A percentile compares a stretch with the other conserved stretches of the same genome.
Evolutionary conservation across 1,284 basidiomycete genomes (phyloP).

Genomic region (Laetiporus sulphureus): DNA sequence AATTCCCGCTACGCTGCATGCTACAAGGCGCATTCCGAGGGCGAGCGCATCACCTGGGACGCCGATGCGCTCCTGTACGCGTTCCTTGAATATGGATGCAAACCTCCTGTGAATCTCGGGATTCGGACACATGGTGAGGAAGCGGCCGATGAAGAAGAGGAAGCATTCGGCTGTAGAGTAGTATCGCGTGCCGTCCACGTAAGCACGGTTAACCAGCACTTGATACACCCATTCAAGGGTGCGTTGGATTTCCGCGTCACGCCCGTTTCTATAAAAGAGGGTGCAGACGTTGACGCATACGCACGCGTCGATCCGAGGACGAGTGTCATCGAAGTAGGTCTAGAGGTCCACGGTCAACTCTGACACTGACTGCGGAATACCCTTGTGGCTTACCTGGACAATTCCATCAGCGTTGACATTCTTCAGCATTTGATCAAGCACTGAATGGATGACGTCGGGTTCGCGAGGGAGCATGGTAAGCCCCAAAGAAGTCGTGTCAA

Average conservation of each 20-base stretch:
- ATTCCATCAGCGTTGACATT: conserved; percentile 41
- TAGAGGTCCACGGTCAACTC: no score
- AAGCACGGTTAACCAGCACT: conserved; percentile 43
- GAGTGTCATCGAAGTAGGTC: conserved; percentile 45
- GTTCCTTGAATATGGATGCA: conserved; percentile 32
- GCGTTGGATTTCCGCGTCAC: conserved; percentile 34
- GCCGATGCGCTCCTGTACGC: conserved; percentile 42
- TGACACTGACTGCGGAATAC: no score
- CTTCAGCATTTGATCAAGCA: conserved; percentile 48
- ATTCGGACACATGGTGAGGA: conserved; percentile 31
- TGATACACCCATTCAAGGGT: conserved; percentile 42
- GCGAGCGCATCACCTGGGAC: conserved; percentile 37
- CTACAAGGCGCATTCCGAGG: conserved; percentile 41
- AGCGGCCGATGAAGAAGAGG: conserved; percentile 45
- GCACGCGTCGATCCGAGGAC: conserved; percentile 44
- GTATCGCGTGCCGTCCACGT: conserved; percentile 44
- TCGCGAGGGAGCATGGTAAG: conserved; percentile 32
- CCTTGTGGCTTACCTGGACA: conserved; percentile 35
- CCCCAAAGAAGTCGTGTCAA: conserved; percentile 45
- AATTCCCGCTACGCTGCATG: conserved; percentile 33
- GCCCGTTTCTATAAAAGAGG: conserved; percentile 40
- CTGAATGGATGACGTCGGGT: conserved; percentile 26
- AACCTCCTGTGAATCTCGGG: conserved; percentile 25
- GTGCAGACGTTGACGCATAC: conserved; percentile 43
- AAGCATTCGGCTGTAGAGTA: conserved; percentile 46